phyloP scores from a whole-genome alignment of 306 rosid genomes.

The Glycyrrhiza uralensis region DNA sequence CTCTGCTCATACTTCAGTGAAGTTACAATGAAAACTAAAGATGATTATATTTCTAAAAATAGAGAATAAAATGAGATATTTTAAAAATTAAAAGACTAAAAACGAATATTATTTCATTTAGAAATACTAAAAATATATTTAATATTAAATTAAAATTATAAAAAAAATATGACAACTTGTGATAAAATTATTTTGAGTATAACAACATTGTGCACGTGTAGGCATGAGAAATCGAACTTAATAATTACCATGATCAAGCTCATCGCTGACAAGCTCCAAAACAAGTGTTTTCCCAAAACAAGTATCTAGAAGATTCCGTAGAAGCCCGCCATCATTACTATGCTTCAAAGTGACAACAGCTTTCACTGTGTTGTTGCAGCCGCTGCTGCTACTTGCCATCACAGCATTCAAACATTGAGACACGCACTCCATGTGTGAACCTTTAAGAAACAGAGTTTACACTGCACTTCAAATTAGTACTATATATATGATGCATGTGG shows the following conservation, averaged over 20 bases:
- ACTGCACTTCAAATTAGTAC: neutral
- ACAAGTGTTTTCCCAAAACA: slow-evolving; percentile 27
- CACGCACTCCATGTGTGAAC: neutral
- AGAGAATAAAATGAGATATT: too few relatives aligned
- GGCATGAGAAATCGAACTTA: neutral
- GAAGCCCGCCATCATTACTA: neutral
- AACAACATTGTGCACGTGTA: neutral
- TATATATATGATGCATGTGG: neutral
- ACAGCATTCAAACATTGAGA: neutral
- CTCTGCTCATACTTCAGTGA: too few relatives aligned
- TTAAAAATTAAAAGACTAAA: too few relatives aligned
- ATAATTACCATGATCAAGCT: slow-evolving; percentile 38
- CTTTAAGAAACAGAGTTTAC: neutral
- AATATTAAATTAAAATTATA: too few relatives aligned
- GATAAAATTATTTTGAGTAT: too few relatives aligned
- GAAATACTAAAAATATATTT: too few relatives aligned
- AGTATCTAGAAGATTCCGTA: slow-evolving; percentile 4
- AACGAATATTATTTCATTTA: too few relatives aligned
- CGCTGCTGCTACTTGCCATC: neutral
- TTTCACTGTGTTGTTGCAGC: slow-evolving; percentile 14
- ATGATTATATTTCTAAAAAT: too few relatives aligned
- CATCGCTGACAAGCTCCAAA: slow-evolving; percentile 36
- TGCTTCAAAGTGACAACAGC: slow-evolving; percentile 24
- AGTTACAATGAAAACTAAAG: too few relatives aligned
- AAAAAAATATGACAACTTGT: too few relatives aligned